Percentiles rank a stretch among this genome's conserved stretches.
phyloP scores from a whole-genome alignment of 352 stramenopile species.

The Pythium grandisporangium region DNA sequence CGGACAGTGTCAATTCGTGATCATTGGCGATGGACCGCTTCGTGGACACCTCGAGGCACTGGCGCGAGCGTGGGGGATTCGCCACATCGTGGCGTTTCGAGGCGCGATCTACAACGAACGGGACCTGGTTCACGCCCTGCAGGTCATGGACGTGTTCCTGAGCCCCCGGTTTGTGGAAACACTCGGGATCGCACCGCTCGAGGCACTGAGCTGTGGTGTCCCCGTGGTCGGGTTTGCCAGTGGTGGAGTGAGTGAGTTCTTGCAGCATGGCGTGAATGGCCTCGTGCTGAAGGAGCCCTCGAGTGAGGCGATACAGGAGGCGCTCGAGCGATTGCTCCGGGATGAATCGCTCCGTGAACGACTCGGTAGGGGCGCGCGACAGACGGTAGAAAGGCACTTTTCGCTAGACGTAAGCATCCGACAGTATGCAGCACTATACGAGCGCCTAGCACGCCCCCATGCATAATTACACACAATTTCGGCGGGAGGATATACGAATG shows the following conservation, averaged over 20 bases:
- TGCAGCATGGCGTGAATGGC: slow-evolving; percentile 33
- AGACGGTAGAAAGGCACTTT: slow-evolving; percentile 28
- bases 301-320: slow-evolving; percentile 13
- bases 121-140: slow-evolving; percentile 18
- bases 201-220: slow-evolving; percentile 47
- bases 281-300: slow-evolving; percentile 23
- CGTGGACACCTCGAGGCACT: slow-evolving; percentile 16
- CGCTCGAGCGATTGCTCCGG: slow-evolving; percentile 18
- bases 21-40: slow-evolving; percentile 28
- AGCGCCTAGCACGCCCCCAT: slow-evolving; percentile 9
- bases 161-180: slow-evolving; percentile 38
- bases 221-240: slow-evolving; percentile 42
- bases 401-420: slow-evolving; percentile 10
- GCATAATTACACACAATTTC: too few relatives aligned
- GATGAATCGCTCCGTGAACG: slow-evolving; percentile 9
- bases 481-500: too few relatives aligned
- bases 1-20: slow-evolving; percentile 13
- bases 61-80: slow-evolving; percentile 20
- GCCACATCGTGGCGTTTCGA: slow-evolving; percentile 21
- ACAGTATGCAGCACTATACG: slow-evolving; percentile 30
- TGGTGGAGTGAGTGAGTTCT: slow-evolving; percentile 30
- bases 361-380: slow-evolving; percentile 23
- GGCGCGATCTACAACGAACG: slow-evolving; percentile 33
- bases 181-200: slow-evolving; percentile 35
- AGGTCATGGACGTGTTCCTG: slow-evolving; percentile 28